A percentile compares a stretch with the other conserved stretches of the same genome.
Conservation (phyloP, 192 early-diverging fungal genomes). For the Entophlyctis helioformis region DNA sequence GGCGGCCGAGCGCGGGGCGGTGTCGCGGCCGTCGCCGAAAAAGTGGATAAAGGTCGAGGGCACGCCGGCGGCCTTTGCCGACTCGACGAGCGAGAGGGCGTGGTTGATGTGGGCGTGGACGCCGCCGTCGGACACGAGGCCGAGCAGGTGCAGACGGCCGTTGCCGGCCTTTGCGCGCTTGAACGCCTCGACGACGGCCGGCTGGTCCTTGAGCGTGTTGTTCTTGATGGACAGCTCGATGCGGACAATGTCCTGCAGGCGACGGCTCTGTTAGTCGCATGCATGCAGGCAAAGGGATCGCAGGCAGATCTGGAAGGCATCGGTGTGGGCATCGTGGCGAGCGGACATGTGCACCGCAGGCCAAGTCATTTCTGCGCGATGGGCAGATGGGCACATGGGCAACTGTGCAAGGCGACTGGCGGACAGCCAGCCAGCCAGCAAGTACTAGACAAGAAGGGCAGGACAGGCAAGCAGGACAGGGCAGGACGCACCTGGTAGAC, state of each 20-base stretch:
- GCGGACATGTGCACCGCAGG: no score
- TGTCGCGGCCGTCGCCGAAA: constrained; percentile 97
- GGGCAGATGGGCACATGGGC: no score
- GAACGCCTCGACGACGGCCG: constrained; percentile 69
- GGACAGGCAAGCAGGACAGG: no score
- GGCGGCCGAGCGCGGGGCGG: constrained; percentile 73
- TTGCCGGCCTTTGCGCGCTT: constrained; percentile 72
- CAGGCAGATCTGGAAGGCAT: no score
- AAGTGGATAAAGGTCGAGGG: constrained; percentile 86
- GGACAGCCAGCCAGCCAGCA: no score
- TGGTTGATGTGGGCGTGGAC: constrained; percentile 96
- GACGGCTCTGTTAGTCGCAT: no score
- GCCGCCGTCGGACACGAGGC: constrained; percentile 95
- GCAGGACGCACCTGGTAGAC: constrained; percentile 77
- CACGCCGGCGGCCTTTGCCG: constrained; percentile 75
- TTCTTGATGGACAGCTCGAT: constrained; percentile 88
- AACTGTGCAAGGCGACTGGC: no score
- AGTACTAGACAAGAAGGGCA: no score
- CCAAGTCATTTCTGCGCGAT: no score
- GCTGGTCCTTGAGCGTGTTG: constrained; percentile 63
- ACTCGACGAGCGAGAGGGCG: constrained; percentile 65
- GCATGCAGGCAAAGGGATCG: no score
- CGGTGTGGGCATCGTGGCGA: no score
- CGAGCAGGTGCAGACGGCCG: constrained; percentile 85
- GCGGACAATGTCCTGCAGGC: constrained; percentile 83